phyloP scores from a whole-genome alignment of 2,329 filamentous ascomycete species.

The Neofusicoccum sp. region DNA sequence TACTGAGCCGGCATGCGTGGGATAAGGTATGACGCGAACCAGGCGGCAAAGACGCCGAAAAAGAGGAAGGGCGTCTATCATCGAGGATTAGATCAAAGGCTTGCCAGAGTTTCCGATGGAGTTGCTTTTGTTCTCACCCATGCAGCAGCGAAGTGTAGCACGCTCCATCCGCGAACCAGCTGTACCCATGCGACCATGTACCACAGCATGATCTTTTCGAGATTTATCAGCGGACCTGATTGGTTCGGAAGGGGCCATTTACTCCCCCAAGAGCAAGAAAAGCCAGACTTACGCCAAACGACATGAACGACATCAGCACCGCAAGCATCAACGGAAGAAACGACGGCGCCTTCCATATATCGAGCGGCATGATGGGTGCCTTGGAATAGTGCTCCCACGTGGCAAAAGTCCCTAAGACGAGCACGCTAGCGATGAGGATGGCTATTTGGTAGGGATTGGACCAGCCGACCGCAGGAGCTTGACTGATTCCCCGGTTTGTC shows the following conservation, averaged over 20 bases:
- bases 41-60: constrained; percentile 38
- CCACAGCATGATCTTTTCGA: constrained; percentile 43
- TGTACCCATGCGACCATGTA: constrained; percentile 50
- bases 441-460: constrained; percentile 42
- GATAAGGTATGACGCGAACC: constrained; percentile 21
- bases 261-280: too few species aligned
- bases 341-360: constrained; percentile 46
- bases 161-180: constrained; percentile 41
- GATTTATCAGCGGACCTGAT: background rate
- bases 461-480: constrained; percentile 50
- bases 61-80: constrained; percentile 43
- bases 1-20: constrained; percentile 19
- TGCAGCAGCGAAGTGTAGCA: constrained; percentile 41
- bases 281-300: constrained; percentile 37
- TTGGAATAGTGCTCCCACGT: constrained; percentile 44
- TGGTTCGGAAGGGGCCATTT: too few species aligned
- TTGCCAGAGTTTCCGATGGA: too few species aligned
- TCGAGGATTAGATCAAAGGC: too few species aligned
- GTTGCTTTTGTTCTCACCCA: constrained; percentile 25
- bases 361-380: constrained; percentile 46
- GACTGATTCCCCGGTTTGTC: constrained; percentile 18
- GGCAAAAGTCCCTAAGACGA: constrained; percentile 36
- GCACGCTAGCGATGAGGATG: constrained; percentile 38
- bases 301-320: constrained; percentile 49
- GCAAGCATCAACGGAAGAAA: constrained; percentile 46